Percentiles rank a stretch among this genome's conserved stretches.
Conservation (phyloP, 805 yeast genomes). For the Metschnikowia kunwiensis region DNA sequence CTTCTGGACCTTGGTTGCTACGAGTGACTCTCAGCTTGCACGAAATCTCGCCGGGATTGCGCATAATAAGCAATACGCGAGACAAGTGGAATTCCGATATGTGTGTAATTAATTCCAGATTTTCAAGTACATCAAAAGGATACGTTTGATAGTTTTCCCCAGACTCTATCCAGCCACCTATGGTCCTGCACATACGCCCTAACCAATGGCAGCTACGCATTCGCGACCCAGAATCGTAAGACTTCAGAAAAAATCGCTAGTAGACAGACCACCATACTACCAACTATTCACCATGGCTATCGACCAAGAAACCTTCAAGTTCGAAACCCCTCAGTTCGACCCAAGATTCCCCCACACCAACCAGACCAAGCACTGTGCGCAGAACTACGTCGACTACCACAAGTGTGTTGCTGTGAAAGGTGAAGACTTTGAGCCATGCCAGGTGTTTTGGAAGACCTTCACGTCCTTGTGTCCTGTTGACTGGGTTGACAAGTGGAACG, state of each 20-base stretch:
- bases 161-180: too few species aligned
- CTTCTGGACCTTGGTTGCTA: too few species aligned
- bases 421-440: conserved; percentile 97
- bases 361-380: conserved; percentile 99
- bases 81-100: too few species aligned
- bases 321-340: conserved; percentile 40
- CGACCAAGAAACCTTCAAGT: conserved; percentile 39
- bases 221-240: conserved; percentile 18
- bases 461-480: conserved; percentile 80
- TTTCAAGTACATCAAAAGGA: too few species aligned
- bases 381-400: conserved; percentile 96
- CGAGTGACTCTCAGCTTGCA: too few species aligned
- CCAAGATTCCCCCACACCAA: conserved; percentile 80
- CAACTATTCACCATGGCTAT: conserved; percentile 30
- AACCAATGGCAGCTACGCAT: conserved; percentile 23
- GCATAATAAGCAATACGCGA: too few species aligned
- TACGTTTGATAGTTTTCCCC: too few species aligned
- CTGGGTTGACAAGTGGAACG: conserved; percentile 88
- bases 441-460: conserved; percentile 89
- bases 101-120: too few species aligned
- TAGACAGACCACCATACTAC: neutral
- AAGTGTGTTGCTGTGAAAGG: conserved; percentile 96
- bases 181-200: conserved; percentile 4
- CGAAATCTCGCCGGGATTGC: too few species aligned
- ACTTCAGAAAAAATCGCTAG: conserved; percentile 7